phyloP scores from a whole-genome alignment of 306 rosid species.

The Nissolia schottii region DNA sequence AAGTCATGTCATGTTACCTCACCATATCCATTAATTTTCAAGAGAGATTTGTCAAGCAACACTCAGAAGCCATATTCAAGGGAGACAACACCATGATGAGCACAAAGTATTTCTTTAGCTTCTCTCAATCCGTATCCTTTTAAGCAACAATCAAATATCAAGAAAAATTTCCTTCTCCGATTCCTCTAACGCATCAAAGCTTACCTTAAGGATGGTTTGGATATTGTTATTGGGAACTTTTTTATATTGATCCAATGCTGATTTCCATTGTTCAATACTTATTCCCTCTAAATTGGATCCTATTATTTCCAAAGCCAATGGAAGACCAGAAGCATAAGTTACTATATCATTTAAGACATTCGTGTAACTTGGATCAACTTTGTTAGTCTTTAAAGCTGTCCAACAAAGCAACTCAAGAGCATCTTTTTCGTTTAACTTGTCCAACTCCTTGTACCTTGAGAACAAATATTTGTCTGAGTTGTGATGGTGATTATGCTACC shows the following conservation, averaged over 20 bases:
- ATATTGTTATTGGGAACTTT: not conserved
- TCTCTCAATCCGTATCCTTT: not conserved
- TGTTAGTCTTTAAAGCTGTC: not conserved
- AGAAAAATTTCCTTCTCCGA: not conserved
- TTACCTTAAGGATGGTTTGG: not conserved
- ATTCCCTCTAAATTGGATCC: not conserved
- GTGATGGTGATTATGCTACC: not conserved
- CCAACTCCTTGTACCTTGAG: not conserved
- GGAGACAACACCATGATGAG: not conserved
- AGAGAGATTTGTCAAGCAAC: not conserved
- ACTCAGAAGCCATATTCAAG: not conserved
- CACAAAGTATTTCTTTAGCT: not conserved
- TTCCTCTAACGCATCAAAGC: not conserved
- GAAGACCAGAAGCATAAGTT: not conserved
- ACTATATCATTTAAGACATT: not conserved
- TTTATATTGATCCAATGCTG: not conserved
- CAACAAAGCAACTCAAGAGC: not conserved
- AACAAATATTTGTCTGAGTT: not conserved
- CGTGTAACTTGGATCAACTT: not conserved
- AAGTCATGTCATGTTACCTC: not conserved
- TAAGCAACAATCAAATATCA: not conserved
- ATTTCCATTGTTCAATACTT: not conserved
- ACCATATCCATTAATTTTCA: not conserved
- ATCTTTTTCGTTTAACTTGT: not conserved
- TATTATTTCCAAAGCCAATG: not conserved